Conservation (phyloP, 164 flowering plant species). For the Piper betle region DNA sequence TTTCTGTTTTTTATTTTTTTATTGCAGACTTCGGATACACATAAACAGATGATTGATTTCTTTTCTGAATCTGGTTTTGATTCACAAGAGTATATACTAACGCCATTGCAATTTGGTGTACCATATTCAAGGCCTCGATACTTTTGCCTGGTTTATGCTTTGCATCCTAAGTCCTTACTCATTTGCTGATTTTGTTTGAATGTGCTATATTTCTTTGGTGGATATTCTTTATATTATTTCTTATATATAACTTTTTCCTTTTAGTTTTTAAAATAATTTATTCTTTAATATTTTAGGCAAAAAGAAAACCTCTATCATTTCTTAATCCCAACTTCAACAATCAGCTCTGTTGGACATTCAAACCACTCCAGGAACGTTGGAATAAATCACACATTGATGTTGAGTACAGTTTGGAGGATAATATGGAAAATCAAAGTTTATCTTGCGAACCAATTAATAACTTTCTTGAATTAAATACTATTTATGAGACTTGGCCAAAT, state of each 20-base stretch:
- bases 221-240: not conserved
- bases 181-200: not conserved
- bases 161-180: not conserved
- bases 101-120: conserved; percentile 84
- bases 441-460: conserved; percentile 52
- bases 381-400: conserved; percentile 11
- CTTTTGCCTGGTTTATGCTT: conserved; percentile 64
- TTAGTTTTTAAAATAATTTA: not conserved
- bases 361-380: conserved; percentile 29
- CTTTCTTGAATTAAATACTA: conserved; percentile 50
- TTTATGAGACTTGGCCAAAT: conserved; percentile 8
- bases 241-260: not conserved
- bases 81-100: conserved; percentile 73
- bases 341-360: conserved; percentile 42
- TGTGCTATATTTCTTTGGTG: not conserved
- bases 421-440: conserved; percentile 21
- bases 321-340: conserved; percentile 25
- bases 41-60: conserved; percentile 49
- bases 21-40: conserved; percentile 83
- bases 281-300: conserved; percentile 47
- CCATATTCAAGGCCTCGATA: conserved; percentile 98
- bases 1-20: conserved; percentile 1
- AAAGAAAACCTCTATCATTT: conserved; percentile 55
- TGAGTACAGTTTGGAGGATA: conserved; percentile 17
- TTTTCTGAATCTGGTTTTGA: conserved; percentile 42